These are phyloP conservation scores for Zygosaccharomyces siamensis DNA, from an alignment of 805 yeast genomes.

Conservation along the genomic window DNA sequence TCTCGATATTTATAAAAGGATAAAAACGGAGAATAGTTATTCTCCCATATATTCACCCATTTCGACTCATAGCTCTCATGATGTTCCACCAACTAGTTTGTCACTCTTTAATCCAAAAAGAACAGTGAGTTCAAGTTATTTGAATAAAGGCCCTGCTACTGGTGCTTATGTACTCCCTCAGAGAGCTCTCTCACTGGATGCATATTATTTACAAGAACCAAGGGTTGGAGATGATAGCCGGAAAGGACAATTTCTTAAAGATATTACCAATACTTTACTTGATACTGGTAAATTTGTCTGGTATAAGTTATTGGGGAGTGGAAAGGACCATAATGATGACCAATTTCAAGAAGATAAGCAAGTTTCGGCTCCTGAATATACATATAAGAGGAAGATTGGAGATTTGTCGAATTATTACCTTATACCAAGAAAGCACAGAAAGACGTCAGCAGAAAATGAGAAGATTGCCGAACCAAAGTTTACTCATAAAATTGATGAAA, in stretches of 20 bases:
- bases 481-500: not conserved
- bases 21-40: conserved; percentile 15
- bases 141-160: conserved; percentile 1
- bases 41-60: conserved; percentile 21
- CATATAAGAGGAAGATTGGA: not conserved
- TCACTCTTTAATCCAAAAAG: conserved; percentile 24
- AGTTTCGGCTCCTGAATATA: not conserved
- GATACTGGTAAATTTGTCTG: conserved; percentile 16
- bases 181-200: conserved; percentile 4
- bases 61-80: conserved; percentile 20
- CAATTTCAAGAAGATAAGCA: not conserved
- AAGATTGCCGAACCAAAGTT: not conserved
- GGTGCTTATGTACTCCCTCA: conserved; percentile 5
- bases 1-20: conserved; percentile 16
- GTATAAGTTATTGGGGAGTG: conserved; percentile 6
- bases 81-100: conserved; percentile 11
- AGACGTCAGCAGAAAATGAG: not conserved
- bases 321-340: not conserved
- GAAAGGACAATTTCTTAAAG: conserved; percentile 6
- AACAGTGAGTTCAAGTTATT: conserved; percentile 11
- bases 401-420: conserved; percentile 2
- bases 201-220: not conserved
- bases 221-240: conserved; percentile 1
- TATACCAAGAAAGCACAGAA: conserved; percentile 7
- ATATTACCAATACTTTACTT: conserved; percentile 8